These are phyloP conservation scores for Sedum album DNA, from an alignment of 164 flowering plant genomes.

Conservation along the genomic window DNA sequence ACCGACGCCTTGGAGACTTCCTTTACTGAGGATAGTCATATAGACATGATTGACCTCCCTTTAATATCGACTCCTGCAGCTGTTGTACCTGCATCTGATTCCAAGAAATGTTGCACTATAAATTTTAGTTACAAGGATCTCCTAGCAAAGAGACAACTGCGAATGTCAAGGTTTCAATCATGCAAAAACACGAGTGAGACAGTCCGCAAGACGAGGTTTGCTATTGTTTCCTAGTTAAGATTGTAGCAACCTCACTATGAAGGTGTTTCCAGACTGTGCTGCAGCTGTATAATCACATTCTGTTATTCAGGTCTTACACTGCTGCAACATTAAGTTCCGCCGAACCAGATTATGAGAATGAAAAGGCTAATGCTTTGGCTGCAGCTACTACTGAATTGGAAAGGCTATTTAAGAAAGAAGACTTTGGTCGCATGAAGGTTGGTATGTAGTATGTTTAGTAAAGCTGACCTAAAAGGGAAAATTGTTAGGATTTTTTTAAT, in stretches of 20 bases:
- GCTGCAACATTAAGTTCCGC: constrained; percentile 81
- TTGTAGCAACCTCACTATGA: neutral
- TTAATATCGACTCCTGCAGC: constrained; percentile 27
- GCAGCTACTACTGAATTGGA: constrained; percentile 89
- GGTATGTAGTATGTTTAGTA: neutral
- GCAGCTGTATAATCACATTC: neutral
- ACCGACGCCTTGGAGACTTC: neutral
- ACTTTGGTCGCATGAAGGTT: constrained; percentile 87
- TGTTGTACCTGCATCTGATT: constrained; percentile 27
- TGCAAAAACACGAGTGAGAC: constrained; percentile 14
- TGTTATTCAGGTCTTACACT: constrained; percentile 39
- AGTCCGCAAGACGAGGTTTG: constrained; percentile 31
- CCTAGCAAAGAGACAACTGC: constrained; percentile 41
- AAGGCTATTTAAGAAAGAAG: constrained; percentile 69
- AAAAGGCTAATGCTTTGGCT: constrained; percentile 60
- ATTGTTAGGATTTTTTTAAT: no score
- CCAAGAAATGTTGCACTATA: constrained; percentile 38
- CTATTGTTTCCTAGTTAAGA: constrained; percentile 1
- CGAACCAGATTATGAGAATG: constrained; percentile 61
- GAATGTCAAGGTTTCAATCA: constrained; percentile 34
- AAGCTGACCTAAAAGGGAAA: no score
- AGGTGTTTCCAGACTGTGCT: neutral
- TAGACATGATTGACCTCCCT: constrained; percentile 20
- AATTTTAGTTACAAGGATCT: constrained; percentile 64
- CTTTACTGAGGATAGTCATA: neutral